A percentile compares a stretch with the other conserved stretches of the same genome.
Conservation (phyloP, 2,329 filamentous ascomycete genomes). For the Fusarium bulbicola region DNA sequence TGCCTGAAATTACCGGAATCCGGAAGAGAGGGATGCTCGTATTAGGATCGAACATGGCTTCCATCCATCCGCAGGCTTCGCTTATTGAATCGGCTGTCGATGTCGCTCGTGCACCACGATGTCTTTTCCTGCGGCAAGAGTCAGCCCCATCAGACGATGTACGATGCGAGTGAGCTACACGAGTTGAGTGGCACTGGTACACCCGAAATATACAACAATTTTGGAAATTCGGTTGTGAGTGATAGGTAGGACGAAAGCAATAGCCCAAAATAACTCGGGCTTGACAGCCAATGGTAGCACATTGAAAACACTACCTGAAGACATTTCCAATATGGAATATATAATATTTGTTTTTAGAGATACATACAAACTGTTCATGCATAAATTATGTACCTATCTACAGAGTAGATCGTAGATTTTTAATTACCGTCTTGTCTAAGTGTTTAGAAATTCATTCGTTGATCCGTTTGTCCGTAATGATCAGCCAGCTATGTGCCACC, state of each 20-base stretch:
- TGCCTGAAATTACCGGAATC: conserved; percentile 20
- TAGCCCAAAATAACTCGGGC: conserved; percentile 22
- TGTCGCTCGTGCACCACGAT: conserved; percentile 18
- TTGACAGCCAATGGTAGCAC: background rate
- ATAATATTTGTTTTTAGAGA: background rate
- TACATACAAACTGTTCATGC: background rate
- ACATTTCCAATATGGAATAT: background rate
- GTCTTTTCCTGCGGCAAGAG: conserved; percentile 33
- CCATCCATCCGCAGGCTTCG: conserved; percentile 33
- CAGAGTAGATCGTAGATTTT: background rate
- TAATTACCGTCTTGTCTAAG: background rate
- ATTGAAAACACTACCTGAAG: background rate
- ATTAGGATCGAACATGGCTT: conserved; percentile 12
- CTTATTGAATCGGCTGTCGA: conserved; percentile 34
- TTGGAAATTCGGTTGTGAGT: conserved; percentile 10
- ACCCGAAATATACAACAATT: conserved; percentile 1
- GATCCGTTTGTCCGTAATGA: background rate
- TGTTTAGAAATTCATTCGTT: background rate
- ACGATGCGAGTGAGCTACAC: conserved; percentile 22
- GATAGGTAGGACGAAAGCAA: conserved; percentile 17
- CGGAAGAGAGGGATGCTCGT: conserved; percentile 19
- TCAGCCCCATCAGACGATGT: conserved; percentile 32
- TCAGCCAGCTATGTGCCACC: background rate
- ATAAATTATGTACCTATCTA: background rate
- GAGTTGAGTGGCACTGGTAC: conserved; percentile 16